Evolutionary conservation across 1,139 yeast species (phyloP).

Genomic region (Magnusiomyces ingens): DNA sequence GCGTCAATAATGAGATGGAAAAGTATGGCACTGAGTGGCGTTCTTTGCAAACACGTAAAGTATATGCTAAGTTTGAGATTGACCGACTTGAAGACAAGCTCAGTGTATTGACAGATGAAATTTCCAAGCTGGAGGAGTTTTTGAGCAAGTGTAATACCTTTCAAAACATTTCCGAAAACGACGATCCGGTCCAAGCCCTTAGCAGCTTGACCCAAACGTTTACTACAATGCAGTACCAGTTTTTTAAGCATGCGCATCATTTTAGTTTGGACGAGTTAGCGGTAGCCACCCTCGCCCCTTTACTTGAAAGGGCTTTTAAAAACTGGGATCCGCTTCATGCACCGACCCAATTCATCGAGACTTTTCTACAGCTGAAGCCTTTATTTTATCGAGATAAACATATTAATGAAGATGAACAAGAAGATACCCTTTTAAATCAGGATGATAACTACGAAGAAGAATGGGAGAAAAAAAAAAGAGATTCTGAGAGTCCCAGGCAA

Average conservation of each 20-base stretch:
- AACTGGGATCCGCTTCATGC: conserved; percentile 38
- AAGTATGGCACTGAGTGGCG: conserved; percentile 27
- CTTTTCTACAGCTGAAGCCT: conserved; percentile 26
- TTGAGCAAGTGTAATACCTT: conserved; percentile 20
- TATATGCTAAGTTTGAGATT: conserved; percentile 23
- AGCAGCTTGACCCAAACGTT: conserved; percentile 16
- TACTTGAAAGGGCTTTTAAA: conserved; percentile 23
- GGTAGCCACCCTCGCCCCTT: conserved; percentile 30
- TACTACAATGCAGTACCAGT: conserved; percentile 25
- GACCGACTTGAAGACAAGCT: conserved; percentile 19
- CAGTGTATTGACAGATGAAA: conserved; percentile 18
- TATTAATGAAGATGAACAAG: conserved; percentile 3
- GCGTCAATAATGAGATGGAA: conserved; percentile 28
- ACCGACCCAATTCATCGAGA: conserved; percentile 26
- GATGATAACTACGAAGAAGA: conserved; percentile 1
- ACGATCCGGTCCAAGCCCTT: conserved; percentile 4
- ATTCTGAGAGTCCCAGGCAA: conserved; percentile 9
- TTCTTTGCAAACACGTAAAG: conserved; percentile 21
- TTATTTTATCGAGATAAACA: conserved; percentile 16
- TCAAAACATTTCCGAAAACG: conserved; percentile 15
- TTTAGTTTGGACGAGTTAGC: conserved; percentile 28
- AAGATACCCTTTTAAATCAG: neutral
- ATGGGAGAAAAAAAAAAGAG: conserved; percentile 11
- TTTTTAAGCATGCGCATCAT: conserved; percentile 19
- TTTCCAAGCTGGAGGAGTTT: conserved; percentile 16